Evolutionary conservation across 208 protist genomes (phyloP).

Genomic region (Acanthamoeba royreba): DNA sequence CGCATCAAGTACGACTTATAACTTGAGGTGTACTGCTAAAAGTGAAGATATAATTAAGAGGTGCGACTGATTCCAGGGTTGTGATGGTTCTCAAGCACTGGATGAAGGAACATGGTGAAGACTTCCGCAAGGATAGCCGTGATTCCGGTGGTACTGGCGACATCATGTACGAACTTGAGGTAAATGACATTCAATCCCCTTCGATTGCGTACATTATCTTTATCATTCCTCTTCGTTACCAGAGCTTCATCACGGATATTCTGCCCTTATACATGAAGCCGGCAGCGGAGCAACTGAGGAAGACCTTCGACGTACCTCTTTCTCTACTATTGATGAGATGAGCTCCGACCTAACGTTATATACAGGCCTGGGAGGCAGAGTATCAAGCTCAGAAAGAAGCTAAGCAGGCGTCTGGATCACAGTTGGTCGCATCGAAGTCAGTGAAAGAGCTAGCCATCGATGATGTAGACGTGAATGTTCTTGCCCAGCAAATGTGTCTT

Average conservation of each 20-base stretch:
- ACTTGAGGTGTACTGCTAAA: neutral
- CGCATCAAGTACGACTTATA: neutral
- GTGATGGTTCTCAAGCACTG: conserved; percentile 24
- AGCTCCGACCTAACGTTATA: neutral
- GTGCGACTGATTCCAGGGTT: too few species aligned
- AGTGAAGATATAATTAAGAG: neutral
- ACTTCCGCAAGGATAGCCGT: conserved; percentile 11
- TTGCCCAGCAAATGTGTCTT: conserved; percentile 26
- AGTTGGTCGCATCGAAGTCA: neutral
- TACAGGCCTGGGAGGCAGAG: neutral
- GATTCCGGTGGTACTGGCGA: neutral
- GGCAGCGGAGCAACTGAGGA: neutral
- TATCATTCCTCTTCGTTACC: neutral
- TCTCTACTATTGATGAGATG: neutral
- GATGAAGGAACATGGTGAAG: neutral
- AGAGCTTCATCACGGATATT: neutral
- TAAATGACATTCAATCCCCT: too few species aligned
- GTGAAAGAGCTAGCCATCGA: neutral
- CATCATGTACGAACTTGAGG: neutral
- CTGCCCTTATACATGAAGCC: conserved; percentile 12
- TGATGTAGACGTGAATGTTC: neutral
- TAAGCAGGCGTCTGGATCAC: neutral
- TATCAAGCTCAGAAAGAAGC: neutral
- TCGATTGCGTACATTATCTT: neutral
- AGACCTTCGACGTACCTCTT: neutral